Evolutionary conservation across 768 basidiomycete species (phyloP), one percentile per base, ranked within the genome.

Genomic region (Rhodocollybia butyracea): DNA sequence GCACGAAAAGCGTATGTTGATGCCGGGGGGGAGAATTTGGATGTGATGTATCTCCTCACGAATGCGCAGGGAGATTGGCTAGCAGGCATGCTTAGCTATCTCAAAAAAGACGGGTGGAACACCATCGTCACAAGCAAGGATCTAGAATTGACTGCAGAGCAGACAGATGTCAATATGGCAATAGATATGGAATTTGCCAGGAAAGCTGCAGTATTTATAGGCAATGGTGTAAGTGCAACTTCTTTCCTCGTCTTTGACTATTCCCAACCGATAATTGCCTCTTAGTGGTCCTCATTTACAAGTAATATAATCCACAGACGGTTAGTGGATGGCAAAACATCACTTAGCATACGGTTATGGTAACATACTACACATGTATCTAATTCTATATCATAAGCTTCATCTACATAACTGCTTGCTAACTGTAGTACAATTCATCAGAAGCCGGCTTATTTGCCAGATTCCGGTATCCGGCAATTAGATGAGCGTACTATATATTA

Each of bases 221-320:
- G 70, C 5, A 70, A 70, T 60, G 82, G 81, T 64, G 51, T 53
- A 21, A 43, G 51, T 30, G n/a, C n/a, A 3, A 4, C 5, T 3
- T 3, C 21, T 39, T 4, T 15, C 10, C 21, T 39, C n/a, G 5
- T 15, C 11, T 26, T 12, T 27, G 81, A n/a, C n/a, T n/a, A n/a
- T n/a, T 82, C 59, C 48, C 77, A 70, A 24, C 21, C 46, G 15
- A 46, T 8, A 7, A 21, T 38, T 50, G 29, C 46, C 50, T 43
- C 46, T 19, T 38, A 81, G 79, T 80, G 77, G 76, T 76, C 75
- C 3, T 77, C 76, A 1, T 78, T 80, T 56, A 78, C 77, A 0
- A 77, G 76, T 57, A 80, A 80, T 54, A 74, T 80, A 38, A 67
- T 77, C 2, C 77, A 80, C 60, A 66, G 72, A 52, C 72, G 80